Conservation (phyloP, 805 yeast genomes). For the Nakazawaea siamensis region DNA sequence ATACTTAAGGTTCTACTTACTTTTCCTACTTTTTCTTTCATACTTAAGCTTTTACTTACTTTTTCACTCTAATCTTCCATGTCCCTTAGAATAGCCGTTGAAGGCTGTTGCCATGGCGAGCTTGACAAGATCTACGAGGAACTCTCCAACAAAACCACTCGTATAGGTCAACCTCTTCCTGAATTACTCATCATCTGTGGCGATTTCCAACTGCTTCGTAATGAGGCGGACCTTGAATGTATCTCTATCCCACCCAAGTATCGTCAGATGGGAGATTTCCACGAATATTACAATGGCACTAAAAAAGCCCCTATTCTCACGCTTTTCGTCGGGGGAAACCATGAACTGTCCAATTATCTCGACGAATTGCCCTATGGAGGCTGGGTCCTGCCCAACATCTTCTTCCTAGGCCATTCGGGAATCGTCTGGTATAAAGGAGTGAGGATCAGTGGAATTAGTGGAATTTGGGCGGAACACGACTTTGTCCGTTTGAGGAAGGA, state of each 20-base stretch:
- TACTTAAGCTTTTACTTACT: too few relatives aligned
- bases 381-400: constrained; percentile 85
- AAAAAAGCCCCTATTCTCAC: constrained; percentile 68
- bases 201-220: constrained; percentile 80
- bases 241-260: constrained; percentile 79
- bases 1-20: too few relatives aligned
- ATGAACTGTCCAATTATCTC: constrained; percentile 78
- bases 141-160: constrained; percentile 15
- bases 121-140: constrained; percentile 47
- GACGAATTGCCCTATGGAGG: constrained; percentile 78
- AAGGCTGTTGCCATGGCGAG: constrained; percentile 89
- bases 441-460: constrained; percentile 75
- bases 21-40: too few relatives aligned
- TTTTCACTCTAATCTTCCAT: too few relatives aligned
- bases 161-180: constrained; percentile 22
- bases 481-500: constrained; percentile 33
- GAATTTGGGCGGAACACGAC: constrained; percentile 59
- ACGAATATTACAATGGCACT: constrained; percentile 54
- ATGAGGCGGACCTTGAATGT: constrained; percentile 52
- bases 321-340: constrained; percentile 89
- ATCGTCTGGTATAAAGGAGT: constrained; percentile 70
- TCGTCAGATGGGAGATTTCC: constrained; percentile 70
- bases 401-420: constrained; percentile 74
- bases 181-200: constrained; percentile 78
- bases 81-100: constrained; percentile 58